These are phyloP conservation scores for Cylindrotheca fusiformis DNA, from an alignment of 108 stramenopile genomes.

Conservation along the genomic window DNA sequence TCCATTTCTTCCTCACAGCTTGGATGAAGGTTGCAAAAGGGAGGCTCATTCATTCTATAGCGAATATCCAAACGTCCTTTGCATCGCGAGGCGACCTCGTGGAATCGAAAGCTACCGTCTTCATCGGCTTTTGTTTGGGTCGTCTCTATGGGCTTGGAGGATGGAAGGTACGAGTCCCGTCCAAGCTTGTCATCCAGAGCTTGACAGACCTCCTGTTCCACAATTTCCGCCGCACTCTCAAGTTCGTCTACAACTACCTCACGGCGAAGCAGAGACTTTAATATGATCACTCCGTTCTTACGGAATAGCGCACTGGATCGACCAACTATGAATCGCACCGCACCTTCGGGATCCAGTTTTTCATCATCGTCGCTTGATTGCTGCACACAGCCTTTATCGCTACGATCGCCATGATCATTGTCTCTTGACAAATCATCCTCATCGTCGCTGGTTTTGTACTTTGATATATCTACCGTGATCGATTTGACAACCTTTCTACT, in stretches of 20 bases:
- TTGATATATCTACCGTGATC: too few relatives aligned
- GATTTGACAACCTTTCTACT: too few relatives aligned
- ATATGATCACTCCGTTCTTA: background rate
- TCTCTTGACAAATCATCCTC: too few relatives aligned
- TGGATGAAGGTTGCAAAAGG: constrained; percentile 6
- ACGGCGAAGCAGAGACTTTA: background rate
- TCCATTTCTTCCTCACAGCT: background rate
- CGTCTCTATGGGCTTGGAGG: background rate
- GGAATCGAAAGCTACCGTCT: constrained; percentile 32
- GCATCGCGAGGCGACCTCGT: constrained; percentile 53
- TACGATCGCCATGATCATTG: too few relatives aligned
- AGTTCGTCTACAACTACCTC: background rate
- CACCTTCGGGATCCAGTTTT: background rate
- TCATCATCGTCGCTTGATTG: background rate
- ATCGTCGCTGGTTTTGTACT: too few relatives aligned
- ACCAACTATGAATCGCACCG: background rate
- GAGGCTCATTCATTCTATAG: constrained; percentile 25
- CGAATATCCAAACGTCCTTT: constrained; percentile 48
- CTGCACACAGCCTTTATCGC: too few relatives aligned
- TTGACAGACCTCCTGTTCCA: background rate
- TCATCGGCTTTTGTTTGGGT: background rate
- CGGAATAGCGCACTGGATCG: background rate
- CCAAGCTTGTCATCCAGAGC: background rate
- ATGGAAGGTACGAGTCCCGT: background rate
- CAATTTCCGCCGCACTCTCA: background rate